phyloP scores from a whole-genome alignment of 495 filamentous ascomycete genomes.

The Pseudevernia furfuracea region DNA sequence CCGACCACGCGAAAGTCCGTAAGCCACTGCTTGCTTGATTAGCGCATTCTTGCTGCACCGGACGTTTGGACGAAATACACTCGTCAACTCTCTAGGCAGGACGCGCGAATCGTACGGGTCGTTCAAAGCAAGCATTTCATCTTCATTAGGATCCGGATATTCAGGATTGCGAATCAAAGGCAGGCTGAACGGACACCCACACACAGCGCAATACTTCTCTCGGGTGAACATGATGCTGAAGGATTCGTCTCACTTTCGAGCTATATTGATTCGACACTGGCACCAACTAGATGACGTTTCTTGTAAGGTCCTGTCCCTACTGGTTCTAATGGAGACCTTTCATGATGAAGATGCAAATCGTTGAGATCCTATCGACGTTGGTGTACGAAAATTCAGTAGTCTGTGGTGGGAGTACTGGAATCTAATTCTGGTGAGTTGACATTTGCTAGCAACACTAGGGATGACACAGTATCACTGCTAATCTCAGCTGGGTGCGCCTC shows the following conservation, averaged over 20 bases:
- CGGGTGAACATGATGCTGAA: conserved; percentile 3
- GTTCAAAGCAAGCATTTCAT: conserved; percentile 2
- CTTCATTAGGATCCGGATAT: conserved; percentile 5
- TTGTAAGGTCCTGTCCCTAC: no score
- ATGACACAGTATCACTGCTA: no score
- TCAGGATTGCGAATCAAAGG: conserved; percentile 10
- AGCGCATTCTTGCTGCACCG: background rate
- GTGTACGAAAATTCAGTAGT: no score
- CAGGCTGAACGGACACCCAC: conserved; percentile 6
- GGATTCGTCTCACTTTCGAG: background rate
- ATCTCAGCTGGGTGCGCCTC: no score
- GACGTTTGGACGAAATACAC: background rate
- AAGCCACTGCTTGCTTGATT: conserved; percentile 2
- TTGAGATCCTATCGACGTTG: no score
- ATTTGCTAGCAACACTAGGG: no score
- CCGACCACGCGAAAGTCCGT: conserved; percentile 7
- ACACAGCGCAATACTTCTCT: conserved; percentile 9
- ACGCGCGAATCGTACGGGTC: conserved; percentile 3
- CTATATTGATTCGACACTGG: no score
- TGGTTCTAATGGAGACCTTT: no score
- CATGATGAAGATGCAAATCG: no score
- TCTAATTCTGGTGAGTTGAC: no score
- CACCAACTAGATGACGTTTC: no score
- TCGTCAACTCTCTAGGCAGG: background rate
- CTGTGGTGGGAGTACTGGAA: no score